Base-by-base conservation (phyloP, 2,329 filamentous ascomycete species). In the Pseudogymnoascus sp. region DNA sequence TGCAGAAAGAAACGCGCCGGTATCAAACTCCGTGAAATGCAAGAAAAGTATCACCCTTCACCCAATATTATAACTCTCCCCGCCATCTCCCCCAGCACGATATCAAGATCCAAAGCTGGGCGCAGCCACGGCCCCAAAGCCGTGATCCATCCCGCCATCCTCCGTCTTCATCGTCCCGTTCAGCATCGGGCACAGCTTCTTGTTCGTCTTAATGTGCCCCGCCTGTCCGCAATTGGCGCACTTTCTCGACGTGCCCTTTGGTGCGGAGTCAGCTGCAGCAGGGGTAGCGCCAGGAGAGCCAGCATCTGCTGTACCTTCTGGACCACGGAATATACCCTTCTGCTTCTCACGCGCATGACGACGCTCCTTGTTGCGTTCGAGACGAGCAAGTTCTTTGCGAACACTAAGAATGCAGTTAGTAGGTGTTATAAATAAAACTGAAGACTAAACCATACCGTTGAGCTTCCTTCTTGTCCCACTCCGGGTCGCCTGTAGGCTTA, bases 201-300 rank as follows among this genome's bases (percentile, higher is more conserved):
- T 96, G 80, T 97, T 97, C 57, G 93, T 97, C 77, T 97, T 97
- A 80, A 99, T 99, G 72, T 99, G 94, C 33, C 94, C 94, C 60
- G 96, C 89, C 74, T 94, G 89, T 58, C 94, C 94, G 76, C 94
- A 99, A 75, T 97, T 97, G 67, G 94, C 94, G 77, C 94, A 99
- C 78, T 97, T 97, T 69, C 95, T 84, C 35, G 88, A 88, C 61
- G 90, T 95, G 64, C 87, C 86, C 57, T 78, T 82, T 63, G 73
- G 71, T 63, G 79, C 77, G 69, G 80, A 77, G 70, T 84, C 76
- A 4, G 76, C 75, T 33, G 78, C 78, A 6, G 75, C 74, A 12
- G 75, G 76, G 1, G 78, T 74, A 18, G 77, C 74, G 33, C 73
- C 74, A n/a, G 76, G 75, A 39, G 76, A 77, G 11, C 73, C 75